phyloP scores from a whole-genome alignment of 345 rosid genomes.

The Noccaea caerulescens region DNA sequence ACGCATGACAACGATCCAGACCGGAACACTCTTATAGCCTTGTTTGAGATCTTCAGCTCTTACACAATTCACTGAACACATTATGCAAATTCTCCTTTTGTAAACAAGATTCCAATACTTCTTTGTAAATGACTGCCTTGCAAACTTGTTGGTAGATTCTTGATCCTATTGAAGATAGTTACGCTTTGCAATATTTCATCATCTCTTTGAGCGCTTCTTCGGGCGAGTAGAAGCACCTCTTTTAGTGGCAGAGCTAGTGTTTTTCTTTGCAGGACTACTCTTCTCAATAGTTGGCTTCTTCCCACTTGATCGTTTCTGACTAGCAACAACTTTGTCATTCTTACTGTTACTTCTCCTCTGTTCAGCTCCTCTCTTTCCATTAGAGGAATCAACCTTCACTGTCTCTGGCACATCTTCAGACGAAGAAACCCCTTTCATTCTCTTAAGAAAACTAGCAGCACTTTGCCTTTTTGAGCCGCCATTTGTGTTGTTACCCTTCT shows the following conservation, averaged over 20 bases:
- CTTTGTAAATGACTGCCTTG: conserved; percentile 17
- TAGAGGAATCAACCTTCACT: conserved; percentile 41
- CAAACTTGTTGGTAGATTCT: conserved; percentile 14
- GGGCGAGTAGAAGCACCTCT: conserved; percentile 37
- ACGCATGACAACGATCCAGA: conserved; percentile 24
- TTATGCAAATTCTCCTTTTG: conserved; percentile 11
- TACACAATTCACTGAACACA: conserved; percentile 1
- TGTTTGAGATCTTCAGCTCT: conserved; percentile 28
- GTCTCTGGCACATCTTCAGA: conserved; percentile 42
- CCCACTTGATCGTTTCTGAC: conserved; percentile 38
- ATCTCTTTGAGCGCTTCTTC: conserved; percentile 56
- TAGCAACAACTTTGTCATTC: conserved; percentile 30
- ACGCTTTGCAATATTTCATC: conserved; percentile 18
- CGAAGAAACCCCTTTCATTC: conserved; percentile 52
- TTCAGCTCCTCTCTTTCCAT: conserved; percentile 45
- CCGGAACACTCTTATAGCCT: conserved; percentile 19
- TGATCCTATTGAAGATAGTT: conserved; percentile 11
- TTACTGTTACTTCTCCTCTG: conserved; percentile 42
- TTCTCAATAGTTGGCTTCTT: conserved; percentile 35
- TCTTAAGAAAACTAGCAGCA: conserved; percentile 55
- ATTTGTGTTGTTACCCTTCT: conserved; percentile 35
- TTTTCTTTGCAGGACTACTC: conserved; percentile 40
- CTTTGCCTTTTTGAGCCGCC: conserved; percentile 49
- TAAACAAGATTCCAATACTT: not conserved
- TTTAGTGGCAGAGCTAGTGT: conserved; percentile 32